Evolutionary conservation across 2,329 filamentous ascomycete species (phyloP).

Genomic region (Penicillium palitans): DNA sequence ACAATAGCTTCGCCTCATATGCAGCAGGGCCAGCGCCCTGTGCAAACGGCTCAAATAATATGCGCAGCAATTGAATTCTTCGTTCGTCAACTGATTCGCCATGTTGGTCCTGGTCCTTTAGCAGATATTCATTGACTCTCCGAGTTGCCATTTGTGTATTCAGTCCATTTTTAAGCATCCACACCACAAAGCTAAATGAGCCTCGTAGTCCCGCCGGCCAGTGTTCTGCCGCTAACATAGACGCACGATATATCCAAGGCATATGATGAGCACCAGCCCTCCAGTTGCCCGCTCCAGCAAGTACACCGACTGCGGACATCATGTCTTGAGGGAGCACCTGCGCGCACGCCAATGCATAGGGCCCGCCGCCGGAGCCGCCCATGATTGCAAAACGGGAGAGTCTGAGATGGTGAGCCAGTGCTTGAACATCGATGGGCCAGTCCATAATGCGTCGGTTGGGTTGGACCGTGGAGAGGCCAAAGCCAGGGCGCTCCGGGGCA

Average conservation of each 20-base stretch:
- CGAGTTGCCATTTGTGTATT: slow-evolving; percentile 17
- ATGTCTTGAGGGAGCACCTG: slow-evolving; percentile 31
- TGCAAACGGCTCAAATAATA: slow-evolving; percentile 29
- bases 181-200: slow-evolving; percentile 19
- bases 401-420: slow-evolving; percentile 43
- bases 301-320: slow-evolving; percentile 40
- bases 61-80: slow-evolving; percentile 15
- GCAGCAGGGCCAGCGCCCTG: slow-evolving; percentile 28
- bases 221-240: slow-evolving; percentile 19
- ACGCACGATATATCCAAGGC: slow-evolving; percentile 23
- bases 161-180: slow-evolving; percentile 22
- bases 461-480: slow-evolving; percentile 45
- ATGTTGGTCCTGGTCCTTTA: slow-evolving; percentile 14
- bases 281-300: slow-evolving; percentile 40
- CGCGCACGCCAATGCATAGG: slow-evolving; percentile 51
- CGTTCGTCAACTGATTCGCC: slow-evolving; percentile 8
- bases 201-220: slow-evolving; percentile 27
- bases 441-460: slow-evolving; percentile 41
- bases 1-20: slow-evolving; percentile 31
- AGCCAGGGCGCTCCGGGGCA: slow-evolving; percentile 47
- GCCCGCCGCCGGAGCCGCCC: slow-evolving; percentile 50
- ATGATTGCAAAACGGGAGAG: slow-evolving; percentile 46
- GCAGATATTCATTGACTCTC: slow-evolving; percentile 28
- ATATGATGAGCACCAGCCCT: slow-evolving; percentile 35
- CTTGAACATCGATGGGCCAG: slow-evolving; percentile 45